Evolutionary conservation across 2,329 filamentous ascomycete species (phyloP).

Genomic region (Microdochium paspali): DNA sequence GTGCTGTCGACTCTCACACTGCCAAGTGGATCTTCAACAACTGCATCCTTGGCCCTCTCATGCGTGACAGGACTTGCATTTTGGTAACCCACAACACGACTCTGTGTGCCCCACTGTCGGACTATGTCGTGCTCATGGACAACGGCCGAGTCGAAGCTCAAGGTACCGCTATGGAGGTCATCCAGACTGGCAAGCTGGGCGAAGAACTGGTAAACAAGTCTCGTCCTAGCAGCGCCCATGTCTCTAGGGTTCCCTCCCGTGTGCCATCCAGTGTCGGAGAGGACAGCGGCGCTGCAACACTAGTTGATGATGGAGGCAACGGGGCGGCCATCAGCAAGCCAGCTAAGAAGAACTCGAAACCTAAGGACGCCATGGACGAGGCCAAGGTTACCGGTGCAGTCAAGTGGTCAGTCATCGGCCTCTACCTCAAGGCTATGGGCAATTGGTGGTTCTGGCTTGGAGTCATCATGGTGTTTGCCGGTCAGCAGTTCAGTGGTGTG

Average conservation of each 20-base stretch:
- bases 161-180: slow-evolving; percentile 69
- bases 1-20: slow-evolving; percentile 93
- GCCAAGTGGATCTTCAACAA: slow-evolving; percentile 97
- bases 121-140: slow-evolving; percentile 75
- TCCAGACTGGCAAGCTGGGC: slow-evolving; percentile 78
- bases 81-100: slow-evolving; percentile 91
- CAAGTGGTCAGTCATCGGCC: slow-evolving; percentile 74
- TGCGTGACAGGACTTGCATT: slow-evolving; percentile 83
- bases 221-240: slow-evolving; percentile 55
- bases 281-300: slow-evolving; percentile 40
- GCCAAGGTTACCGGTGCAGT: slow-evolving; percentile 78
- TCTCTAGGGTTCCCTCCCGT: slow-evolving; percentile 68
- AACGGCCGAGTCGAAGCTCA: slow-evolving; percentile 74
- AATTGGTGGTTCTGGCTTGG: slow-evolving; percentile 90
- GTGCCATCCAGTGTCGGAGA: slow-evolving; percentile 68
- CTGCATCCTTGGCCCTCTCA: slow-evolving; percentile 80
- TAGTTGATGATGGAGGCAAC: slow-evolving; percentile 42
- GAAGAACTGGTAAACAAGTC: slow-evolving; percentile 71
- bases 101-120: slow-evolving; percentile 73
- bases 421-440: slow-evolving; percentile 90
- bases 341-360: slow-evolving; percentile 34
- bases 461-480: slow-evolving; percentile 63
- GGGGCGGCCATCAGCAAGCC: slow-evolving; percentile 37
- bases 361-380: slow-evolving; percentile 55
- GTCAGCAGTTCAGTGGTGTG: slow-evolving; percentile 78